Conservation (phyloP, 2,329 filamentous ascomycete species). For the Exophiala aquamarina region DNA sequence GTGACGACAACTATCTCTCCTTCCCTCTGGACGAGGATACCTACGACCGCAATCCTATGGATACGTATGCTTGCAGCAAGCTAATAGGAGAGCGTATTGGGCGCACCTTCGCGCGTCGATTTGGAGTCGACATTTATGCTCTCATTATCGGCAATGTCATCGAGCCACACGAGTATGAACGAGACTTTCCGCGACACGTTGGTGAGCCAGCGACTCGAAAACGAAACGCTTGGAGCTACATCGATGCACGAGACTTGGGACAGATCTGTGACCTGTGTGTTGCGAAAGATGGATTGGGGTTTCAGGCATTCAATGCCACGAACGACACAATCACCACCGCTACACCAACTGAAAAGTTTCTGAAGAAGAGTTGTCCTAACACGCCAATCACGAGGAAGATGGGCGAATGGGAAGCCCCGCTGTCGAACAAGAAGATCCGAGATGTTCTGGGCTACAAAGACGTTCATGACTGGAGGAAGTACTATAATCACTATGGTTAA, state of each 20-base stretch:
- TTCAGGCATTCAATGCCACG: conserved; percentile 65
- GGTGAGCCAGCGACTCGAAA: conserved; percentile 52
- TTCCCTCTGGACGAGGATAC: conserved; percentile 60
- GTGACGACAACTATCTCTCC: conserved; percentile 54
- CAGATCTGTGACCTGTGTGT: conserved; percentile 60
- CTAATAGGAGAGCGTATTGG: conserved; percentile 59
- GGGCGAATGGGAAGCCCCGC: conserved; percentile 59
- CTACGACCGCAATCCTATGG: conserved; percentile 60
- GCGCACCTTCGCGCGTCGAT: conserved; percentile 57
- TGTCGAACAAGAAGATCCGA: conserved; percentile 61
- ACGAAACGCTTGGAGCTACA: conserved; percentile 63
- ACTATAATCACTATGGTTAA: conserved; percentile 29
- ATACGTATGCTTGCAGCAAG: conserved; percentile 62
- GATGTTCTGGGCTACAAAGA: conserved; percentile 61
- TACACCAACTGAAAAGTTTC: conserved; percentile 52
- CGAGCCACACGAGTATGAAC: conserved; percentile 60
- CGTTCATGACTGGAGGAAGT: conserved; percentile 57
- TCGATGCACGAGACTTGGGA: conserved; percentile 61
- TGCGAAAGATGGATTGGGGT: conserved; percentile 56
- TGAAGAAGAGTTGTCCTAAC: conserved; percentile 51
- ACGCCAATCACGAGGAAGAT: conserved; percentile 56
- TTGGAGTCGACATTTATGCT: conserved; percentile 58
- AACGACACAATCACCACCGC: conserved; percentile 62
- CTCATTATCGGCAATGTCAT: conserved; percentile 63
- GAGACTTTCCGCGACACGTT: conserved; percentile 54